Evolutionary conservation across 257 asterid species (phyloP).

Genomic region (Linderniella brevidens): DNA sequence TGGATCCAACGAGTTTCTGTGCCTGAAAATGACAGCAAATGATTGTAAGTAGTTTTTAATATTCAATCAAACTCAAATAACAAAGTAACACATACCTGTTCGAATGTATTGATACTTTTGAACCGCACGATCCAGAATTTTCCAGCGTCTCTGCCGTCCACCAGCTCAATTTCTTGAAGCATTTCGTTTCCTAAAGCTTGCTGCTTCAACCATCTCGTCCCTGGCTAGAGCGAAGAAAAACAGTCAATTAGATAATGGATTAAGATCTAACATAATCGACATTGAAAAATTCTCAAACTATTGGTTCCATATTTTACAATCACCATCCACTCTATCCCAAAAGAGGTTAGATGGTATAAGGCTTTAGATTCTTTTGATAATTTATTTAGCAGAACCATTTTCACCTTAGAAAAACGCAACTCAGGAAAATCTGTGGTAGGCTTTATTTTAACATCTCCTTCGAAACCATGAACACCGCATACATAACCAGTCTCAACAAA

Average conservation of each 20-base stretch:
- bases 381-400: constrained; percentile 2
- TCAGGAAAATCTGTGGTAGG: constrained; percentile 74
- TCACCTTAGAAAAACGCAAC: constrained; percentile 81
- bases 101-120: constrained; percentile 40
- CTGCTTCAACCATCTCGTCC: constrained; percentile 86
- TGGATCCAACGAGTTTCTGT: constrained; percentile 74
- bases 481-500: constrained; percentile 76
- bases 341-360: not conserved
- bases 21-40: constrained; percentile 35
- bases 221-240: constrained; percentile 43
- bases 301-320: not conserved
- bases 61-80: not conserved
- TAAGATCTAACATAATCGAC: not conserved
- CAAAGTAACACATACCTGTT: constrained; percentile 32
- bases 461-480: constrained; percentile 74
- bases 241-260: constrained; percentile 13
- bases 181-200: constrained; percentile 52
- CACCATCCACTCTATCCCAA: not conserved
- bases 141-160: constrained; percentile 78
- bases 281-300: not conserved
- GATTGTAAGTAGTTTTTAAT: constrained; percentile 7
- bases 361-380: not conserved
- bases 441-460: constrained; percentile 80
- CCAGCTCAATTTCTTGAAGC: constrained; percentile 63
- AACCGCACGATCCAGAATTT: constrained; percentile 78